Evolutionary conservation across 139 green algal genomes (phyloP).

Genomic region (Raphidocelis subcapitata): DNA sequence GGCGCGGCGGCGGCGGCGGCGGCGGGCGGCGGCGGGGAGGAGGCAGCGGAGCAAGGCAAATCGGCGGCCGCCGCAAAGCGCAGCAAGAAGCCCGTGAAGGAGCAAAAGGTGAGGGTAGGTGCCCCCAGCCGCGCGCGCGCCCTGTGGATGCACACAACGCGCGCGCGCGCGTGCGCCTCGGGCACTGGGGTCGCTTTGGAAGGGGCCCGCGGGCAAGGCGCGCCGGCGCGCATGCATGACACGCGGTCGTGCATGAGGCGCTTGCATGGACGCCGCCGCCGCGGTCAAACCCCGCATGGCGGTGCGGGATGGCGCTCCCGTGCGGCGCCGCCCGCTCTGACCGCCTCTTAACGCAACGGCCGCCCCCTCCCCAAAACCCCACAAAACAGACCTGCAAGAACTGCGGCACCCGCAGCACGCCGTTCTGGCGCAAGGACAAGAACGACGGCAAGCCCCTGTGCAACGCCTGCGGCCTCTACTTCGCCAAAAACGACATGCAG

Average conservation of each 20-base stretch:
- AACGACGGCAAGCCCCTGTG: slow-evolving; percentile 82
- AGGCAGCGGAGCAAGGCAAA: background rate
- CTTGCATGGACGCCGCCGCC: too few species aligned
- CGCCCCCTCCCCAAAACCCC: background rate
- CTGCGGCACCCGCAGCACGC: slow-evolving; percentile 83
- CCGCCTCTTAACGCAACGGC: background rate
- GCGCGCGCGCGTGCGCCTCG: too few species aligned
- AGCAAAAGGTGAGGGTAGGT: slow-evolving; percentile 38
- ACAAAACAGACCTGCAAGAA: slow-evolving; percentile 85
- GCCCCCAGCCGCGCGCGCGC: background rate
- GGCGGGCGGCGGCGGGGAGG: slow-evolving; percentile 4
- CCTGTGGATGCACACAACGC: background rate
- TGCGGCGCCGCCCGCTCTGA: background rate
- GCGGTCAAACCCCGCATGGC: too few species aligned
- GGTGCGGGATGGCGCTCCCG: too few species aligned
- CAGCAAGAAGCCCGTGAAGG: slow-evolving; percentile 33
- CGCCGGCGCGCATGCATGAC: background rate
- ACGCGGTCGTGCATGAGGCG: background rate
- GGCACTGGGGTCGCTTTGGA: background rate
- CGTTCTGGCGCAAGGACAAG: slow-evolving; percentile 96
- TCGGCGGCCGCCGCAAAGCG: slow-evolving; percentile 20
- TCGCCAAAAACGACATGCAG: slow-evolving; percentile 90
- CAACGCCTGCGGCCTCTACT: slow-evolving; percentile 96
- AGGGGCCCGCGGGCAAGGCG: background rate
- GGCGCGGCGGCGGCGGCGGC: background rate